Base-by-base conservation (phyloP, 768 basidiomycete genomes). In the Leccinum ochraceum region DNA sequence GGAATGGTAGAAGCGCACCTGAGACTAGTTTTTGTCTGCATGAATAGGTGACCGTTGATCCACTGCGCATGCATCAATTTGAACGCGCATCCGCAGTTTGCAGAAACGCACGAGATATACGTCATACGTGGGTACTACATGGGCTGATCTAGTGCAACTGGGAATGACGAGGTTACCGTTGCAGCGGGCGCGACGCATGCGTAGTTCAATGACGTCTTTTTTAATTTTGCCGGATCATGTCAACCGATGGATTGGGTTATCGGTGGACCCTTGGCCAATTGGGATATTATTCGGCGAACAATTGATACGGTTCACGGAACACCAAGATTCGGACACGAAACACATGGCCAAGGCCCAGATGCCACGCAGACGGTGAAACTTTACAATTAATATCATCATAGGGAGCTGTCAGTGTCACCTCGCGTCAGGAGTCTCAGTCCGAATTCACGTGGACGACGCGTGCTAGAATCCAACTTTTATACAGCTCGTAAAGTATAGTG, bases 181-280 rank as follows among this genome's bases (percentile, higher is more conserved):
- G 34, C 13, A 13, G 13, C 34, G 34, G 34, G 75, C 22, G 64
- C 71, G 24, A 75, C 67, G 8, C 73, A 75, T 65, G 70, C 71
- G 20, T 71, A 73, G 36, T 76, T 76, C 64, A 70, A 71, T 51
- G 77, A 78, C 58, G 67, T 74, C 55, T 75, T 70, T 28, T 64
- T 62, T 76, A 53, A 71, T 75, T 48, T 59, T 78, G 36, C 74
- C 76, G 8, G 59, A 66, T 42, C 61, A 60, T 46, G 62, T 76
- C 56, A 71, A 70, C 63, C 61, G 59, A 51, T 65, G 71, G 62
- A 59, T 71, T 30, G 71, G 73, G 24, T 60, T 73, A 7, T 14
- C 14, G 9, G 58, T 60, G 14, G 67, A 65, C 24, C 63, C 69
- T 13, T 58, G 67, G 34, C 34, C 34, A 11, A 34, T 34, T 34